Evolutionary conservation across 129 eudicot species (phyloP).

Genomic region (Logfia minima): DNA sequence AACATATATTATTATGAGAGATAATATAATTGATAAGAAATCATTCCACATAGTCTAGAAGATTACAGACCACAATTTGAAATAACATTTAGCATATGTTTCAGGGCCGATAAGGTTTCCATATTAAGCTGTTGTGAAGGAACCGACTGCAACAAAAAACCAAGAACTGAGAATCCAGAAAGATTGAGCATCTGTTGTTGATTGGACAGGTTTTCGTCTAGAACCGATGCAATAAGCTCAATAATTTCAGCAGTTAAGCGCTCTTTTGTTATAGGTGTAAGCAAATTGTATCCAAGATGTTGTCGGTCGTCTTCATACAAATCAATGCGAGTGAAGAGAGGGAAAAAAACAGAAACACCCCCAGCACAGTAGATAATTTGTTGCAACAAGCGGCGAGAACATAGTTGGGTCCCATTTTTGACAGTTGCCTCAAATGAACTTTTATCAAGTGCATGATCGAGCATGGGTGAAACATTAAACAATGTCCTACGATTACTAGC

Average conservation of each 20-base stretch:
- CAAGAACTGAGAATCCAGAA: conserved; percentile 90
- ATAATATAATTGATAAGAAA: conserved; percentile 6
- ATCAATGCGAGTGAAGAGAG: conserved; percentile 78
- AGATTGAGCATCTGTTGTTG: conserved; percentile 96
- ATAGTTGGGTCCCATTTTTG: conserved; percentile 78
- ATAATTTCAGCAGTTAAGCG: conserved; percentile 87
- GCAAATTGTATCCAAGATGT: conserved; percentile 46
- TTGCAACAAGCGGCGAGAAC: conserved; percentile 88
- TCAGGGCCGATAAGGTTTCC: conserved; percentile 85
- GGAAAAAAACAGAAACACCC: conserved; percentile 97
- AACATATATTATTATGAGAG: neutral
- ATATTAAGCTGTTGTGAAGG: conserved; percentile 79
- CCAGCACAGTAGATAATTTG: conserved; percentile 95
- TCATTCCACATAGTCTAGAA: neutral
- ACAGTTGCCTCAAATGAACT: conserved; percentile 80
- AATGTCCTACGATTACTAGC: conserved; percentile 78
- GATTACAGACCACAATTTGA: conserved; percentile 63
- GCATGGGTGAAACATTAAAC: conserved; percentile 76
- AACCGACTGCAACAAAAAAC: conserved; percentile 74
- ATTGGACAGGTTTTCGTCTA: conserved; percentile 89
- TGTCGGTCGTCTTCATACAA: conserved; percentile 52
- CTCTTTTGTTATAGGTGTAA: conserved; percentile 70
- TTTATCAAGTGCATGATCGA: conserved; percentile 68
- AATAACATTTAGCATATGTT: conserved; percentile 75
- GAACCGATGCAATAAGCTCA: conserved; percentile 86